Conservation (phyloP, 2,329 filamentous ascomycete genomes). For the Botrytis fragariae region DNA sequence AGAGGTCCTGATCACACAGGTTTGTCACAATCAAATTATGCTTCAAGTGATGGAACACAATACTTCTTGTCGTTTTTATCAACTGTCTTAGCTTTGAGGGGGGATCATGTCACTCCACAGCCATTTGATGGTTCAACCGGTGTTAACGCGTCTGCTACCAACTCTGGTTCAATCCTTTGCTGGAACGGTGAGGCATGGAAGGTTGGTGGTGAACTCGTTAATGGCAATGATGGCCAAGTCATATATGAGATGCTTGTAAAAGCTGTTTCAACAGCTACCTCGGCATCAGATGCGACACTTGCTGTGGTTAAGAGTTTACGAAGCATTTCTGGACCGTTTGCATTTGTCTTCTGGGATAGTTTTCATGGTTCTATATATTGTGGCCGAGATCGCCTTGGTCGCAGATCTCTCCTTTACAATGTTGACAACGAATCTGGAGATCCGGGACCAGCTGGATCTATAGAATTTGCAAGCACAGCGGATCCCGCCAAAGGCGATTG, state of each 20-base stretch:
- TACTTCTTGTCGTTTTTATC: slow-evolving; percentile 66
- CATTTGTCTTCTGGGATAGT: slow-evolving; percentile 80
- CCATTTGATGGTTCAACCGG: slow-evolving; percentile 58
- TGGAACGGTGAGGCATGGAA: slow-evolving; percentile 99
- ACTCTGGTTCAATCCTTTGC: slow-evolving; percentile 68
- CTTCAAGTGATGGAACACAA: slow-evolving; percentile 32
- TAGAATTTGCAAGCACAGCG: slow-evolving; percentile 71
- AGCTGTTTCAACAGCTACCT: slow-evolving; percentile 31
- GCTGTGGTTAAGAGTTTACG: slow-evolving; percentile 54
- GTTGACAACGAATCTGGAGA: slow-evolving; percentile 32
- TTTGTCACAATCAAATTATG: slow-evolving; percentile 40
- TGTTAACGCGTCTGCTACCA: slow-evolving; percentile 17
- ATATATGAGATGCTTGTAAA: slow-evolving; percentile 61
- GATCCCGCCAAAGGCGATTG: slow-evolving; percentile 55
- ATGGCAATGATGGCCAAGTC: slow-evolving; percentile 73
- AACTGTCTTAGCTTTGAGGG: slow-evolving; percentile 88
- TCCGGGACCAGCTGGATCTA: slow-evolving; percentile 38
- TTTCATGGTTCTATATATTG: slow-evolving; percentile 65
- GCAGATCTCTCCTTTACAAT: slow-evolving; percentile 73
- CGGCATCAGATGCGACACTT: slow-evolving; percentile 30
- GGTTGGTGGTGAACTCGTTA: slow-evolving; percentile 55
- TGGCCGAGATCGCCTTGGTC: slow-evolving; percentile 81
- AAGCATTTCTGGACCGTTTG: slow-evolving; percentile 76
- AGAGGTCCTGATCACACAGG: slow-evolving; percentile 61
- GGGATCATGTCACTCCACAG: slow-evolving; percentile 67